phyloP scores from a whole-genome alignment of 139 green algal species.

The Volvox africanus region DNA sequence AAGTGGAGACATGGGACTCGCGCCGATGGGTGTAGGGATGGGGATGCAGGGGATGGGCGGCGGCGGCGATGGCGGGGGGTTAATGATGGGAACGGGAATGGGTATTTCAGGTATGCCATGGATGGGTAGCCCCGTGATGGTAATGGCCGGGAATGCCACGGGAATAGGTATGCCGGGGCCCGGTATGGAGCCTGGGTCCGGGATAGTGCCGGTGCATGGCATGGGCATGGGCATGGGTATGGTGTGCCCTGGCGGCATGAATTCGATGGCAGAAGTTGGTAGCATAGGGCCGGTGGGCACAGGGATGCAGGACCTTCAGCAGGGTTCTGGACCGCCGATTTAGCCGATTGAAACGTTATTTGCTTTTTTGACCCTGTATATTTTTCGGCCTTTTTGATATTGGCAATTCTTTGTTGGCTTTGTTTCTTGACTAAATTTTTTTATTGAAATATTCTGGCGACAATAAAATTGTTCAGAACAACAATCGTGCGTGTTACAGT shows the following conservation, averaged over 20 bases:
- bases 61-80: background rate
- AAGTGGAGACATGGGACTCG: no score
- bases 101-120: background rate
- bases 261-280: background rate
- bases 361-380: no score
- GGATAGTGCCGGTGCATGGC: background rate
- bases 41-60: background rate
- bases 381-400: no score
- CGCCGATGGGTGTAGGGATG: background rate
- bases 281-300: no score
- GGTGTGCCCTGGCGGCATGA: background rate
- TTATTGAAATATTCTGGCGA: no score
- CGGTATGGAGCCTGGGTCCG: background rate
- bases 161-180: background rate
- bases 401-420: no score
- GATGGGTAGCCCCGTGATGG: background rate
- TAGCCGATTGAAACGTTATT: no score
- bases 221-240: background rate
- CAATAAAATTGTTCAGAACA: background rate
- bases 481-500: background rate
- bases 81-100: slow-evolving; percentile 8
- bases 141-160: background rate
- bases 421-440: background rate
- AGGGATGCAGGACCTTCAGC: no score
- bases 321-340: no score